Conservation (phyloP, 2,329 filamentous ascomycete genomes). For the Nemania sp. region DNA sequence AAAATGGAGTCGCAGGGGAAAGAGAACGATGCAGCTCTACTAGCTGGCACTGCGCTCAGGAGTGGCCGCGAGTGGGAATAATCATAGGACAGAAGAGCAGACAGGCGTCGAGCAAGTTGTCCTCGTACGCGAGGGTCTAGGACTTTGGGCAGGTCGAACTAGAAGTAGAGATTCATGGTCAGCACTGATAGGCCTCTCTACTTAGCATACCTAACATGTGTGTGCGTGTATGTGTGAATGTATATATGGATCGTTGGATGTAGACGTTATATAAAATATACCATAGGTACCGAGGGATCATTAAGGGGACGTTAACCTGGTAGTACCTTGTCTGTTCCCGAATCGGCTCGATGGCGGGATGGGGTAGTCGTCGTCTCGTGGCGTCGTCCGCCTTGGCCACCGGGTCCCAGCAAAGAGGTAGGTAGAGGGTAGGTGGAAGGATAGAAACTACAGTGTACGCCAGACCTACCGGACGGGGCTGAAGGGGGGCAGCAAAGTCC, state of each 20-base stretch:
- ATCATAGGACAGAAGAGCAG: background rate
- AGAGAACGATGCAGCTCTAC: background rate
- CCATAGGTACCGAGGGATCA: no score
- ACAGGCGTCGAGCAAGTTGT: background rate
- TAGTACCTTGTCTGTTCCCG: background rate
- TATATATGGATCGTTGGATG: no score
- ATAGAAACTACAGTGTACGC: no score
- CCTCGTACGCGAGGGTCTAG: background rate
- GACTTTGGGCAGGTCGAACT: background rate
- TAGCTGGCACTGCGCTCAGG: background rate
- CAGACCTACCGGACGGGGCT: no score
- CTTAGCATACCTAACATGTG: no score
- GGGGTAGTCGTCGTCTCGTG: no score
- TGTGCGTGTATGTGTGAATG: no score
- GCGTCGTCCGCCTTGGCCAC: no score
- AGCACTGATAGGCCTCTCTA: background rate
- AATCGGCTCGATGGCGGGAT: no score
- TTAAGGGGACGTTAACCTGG: background rate
- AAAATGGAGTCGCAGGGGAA: background rate
- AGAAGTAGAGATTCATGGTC: background rate
- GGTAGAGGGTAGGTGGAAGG: no score
- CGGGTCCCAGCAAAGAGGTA: no score
- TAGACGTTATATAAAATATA: background rate
- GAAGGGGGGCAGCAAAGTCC: no score
- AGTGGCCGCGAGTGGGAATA: background rate